These are phyloP conservation scores for Pseudocercospora eumusae DNA, from an alignment of 2,329 filamentous ascomycete genomes.

Conservation along the genomic window DNA sequence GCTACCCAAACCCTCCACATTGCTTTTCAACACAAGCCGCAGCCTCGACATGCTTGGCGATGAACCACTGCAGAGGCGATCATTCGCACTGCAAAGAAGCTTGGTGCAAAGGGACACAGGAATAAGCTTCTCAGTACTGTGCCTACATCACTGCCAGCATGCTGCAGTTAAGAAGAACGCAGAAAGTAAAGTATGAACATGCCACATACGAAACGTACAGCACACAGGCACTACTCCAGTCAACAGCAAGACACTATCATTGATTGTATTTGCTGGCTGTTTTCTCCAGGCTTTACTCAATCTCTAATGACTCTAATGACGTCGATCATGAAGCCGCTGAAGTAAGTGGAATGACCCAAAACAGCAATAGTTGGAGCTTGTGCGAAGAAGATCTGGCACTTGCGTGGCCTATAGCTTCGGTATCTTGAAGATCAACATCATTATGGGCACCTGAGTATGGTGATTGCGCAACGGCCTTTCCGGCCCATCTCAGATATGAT, in stretches of 20 bases:
- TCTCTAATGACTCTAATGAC: not conserved
- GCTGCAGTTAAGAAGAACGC: not conserved
- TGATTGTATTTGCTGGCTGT: not conserved
- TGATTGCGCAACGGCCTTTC: not conserved
- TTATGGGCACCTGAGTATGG: not conserved
- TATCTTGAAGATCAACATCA: constrained; percentile 3
- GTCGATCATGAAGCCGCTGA: not conserved
- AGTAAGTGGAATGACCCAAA: not conserved
- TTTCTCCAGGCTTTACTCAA: not conserved
- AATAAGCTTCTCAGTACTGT: not conserved
- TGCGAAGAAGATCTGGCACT: not conserved
- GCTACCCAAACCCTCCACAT: not conserved
- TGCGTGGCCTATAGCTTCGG: not conserved
- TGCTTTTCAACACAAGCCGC: not conserved
- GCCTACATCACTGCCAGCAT: not conserved
- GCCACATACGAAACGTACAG: not conserved
- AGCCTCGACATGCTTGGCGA: not conserved
- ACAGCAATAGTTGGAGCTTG: not conserved
- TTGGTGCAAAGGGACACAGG: not conserved
- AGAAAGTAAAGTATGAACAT: not conserved
- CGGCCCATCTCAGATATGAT: not conserved
- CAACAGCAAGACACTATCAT: not conserved
- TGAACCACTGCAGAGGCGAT: not conserved
- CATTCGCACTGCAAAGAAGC: not conserved
- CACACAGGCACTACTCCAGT: not conserved